These are phyloP conservation scores for Paecilomyces sp. DNA, from an alignment of 2,329 filamentous ascomycete species.

Conservation along the genomic window DNA sequence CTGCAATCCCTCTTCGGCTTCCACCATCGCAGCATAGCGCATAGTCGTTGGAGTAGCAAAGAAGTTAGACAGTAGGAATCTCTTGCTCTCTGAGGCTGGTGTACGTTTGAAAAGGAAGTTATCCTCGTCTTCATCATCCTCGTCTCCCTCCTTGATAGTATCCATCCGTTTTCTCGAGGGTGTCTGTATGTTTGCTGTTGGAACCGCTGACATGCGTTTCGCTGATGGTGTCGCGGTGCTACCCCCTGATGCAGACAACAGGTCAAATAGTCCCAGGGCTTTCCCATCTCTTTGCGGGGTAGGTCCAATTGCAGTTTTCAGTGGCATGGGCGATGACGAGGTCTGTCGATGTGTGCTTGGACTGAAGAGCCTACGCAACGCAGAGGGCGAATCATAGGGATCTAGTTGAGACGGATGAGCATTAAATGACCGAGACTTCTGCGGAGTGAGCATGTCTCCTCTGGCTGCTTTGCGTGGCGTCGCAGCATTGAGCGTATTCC, in stretches of 20 bases:
- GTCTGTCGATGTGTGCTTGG: constrained; percentile 23
- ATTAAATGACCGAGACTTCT: constrained; percentile 15
- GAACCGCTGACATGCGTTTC: constrained; percentile 17
- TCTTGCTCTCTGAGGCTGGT: constrained; percentile 37
- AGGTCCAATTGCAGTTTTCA: constrained; percentile 38
- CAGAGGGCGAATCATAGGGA: constrained; percentile 38
- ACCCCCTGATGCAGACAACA: constrained; percentile 35
- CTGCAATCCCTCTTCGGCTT: constrained; percentile 18
- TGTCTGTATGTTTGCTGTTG: constrained; percentile 25
- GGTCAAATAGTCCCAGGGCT: constrained; percentile 41
- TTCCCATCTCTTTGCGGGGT: constrained; percentile 44
- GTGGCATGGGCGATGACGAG: constrained; percentile 22
- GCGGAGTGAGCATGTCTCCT: constrained; percentile 24
- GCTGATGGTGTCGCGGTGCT: constrained; percentile 27
- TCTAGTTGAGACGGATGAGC: constrained; percentile 34
- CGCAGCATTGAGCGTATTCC: constrained; percentile 7
- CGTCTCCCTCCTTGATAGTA: constrained; percentile 20
- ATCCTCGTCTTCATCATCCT: constrained; percentile 15
- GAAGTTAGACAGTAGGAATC: constrained; percentile 37
- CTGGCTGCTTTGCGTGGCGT: constrained; percentile 31
- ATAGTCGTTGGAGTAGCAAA: constrained; percentile 40
- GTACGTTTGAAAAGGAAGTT: constrained; percentile 21
- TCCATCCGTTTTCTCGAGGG: constrained; percentile 26
- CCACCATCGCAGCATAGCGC: constrained; percentile 34
- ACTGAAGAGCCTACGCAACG: constrained; percentile 30